Evolutionary conservation across 2,329 filamentous ascomycete species (phyloP).

Genomic region (Metarhizium album): DNA sequence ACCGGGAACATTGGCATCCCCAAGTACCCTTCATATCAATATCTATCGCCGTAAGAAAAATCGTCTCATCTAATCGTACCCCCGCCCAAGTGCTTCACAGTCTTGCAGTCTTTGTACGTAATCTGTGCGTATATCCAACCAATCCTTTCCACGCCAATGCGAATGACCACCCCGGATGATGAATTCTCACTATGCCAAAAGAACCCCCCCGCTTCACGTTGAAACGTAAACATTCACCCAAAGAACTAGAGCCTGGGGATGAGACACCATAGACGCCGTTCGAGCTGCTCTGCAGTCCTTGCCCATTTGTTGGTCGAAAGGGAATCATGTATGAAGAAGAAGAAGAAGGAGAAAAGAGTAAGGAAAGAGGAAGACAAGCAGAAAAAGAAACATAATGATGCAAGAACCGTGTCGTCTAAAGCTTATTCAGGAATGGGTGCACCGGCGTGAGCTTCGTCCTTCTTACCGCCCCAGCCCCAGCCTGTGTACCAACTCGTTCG

Average conservation of each 20-base stretch:
- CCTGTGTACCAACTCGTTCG: slow-evolving; percentile 53
- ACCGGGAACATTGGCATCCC: not conserved
- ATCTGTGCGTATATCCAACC: not conserved
- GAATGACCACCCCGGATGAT: not conserved
- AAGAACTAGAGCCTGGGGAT: not conserved
- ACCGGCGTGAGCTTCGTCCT: slow-evolving; percentile 29
- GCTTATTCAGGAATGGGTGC: slow-evolving; percentile 24
- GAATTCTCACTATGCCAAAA: not conserved
- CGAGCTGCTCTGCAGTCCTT: slow-evolving; percentile 1
- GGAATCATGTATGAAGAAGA: not conserved
- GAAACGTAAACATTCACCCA: not conserved
- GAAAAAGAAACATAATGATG: not conserved
- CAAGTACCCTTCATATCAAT: not conserved
- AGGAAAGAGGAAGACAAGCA: too few species aligned
- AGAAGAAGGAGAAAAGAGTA: too few species aligned
- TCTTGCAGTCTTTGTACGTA: not conserved
- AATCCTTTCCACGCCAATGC: not conserved
- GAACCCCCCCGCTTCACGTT: not conserved
- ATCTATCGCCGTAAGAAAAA: not conserved
- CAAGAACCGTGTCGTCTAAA: not conserved
- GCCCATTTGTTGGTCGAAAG: not conserved
- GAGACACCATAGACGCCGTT: not conserved
- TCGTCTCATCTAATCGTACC: not conserved
- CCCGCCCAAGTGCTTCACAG: not conserved
- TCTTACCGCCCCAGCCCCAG: slow-evolving; percentile 40